Evolutionary conservation across 2,329 filamentous ascomycete species (phyloP).

Genomic region (Aureobasidium sp.): DNA sequence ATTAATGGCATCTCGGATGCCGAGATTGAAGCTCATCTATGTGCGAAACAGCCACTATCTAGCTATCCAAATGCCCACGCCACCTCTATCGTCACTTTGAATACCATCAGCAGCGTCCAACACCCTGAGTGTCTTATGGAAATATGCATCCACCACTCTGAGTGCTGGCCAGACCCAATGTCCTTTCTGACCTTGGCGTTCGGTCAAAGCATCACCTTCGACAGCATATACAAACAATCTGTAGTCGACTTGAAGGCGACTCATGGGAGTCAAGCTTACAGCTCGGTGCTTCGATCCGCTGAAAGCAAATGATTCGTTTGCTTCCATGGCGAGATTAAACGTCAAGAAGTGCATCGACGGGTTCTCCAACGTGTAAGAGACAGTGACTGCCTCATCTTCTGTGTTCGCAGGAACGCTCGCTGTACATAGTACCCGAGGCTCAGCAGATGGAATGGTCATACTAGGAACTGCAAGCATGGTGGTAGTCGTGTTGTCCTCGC

Average conservation of each 20-base stretch:
- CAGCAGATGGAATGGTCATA: slow-evolving; percentile 69
- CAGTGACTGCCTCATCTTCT: slow-evolving; percentile 13
- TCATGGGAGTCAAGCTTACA: slow-evolving; percentile 74
- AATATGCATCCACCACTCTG: slow-evolving; percentile 80
- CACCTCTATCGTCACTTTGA: slow-evolving; percentile 46
- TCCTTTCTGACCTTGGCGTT: slow-evolving; percentile 29
- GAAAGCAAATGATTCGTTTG: slow-evolving; percentile 86
- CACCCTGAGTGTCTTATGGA: slow-evolving; percentile 80
- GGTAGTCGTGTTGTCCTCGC: slow-evolving; percentile 33
- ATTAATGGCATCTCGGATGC: neutral
- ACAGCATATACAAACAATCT: slow-evolving; percentile 52
- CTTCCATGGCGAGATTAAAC: slow-evolving; percentile 87
- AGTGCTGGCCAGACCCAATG: slow-evolving; percentile 65
- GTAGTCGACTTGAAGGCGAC: slow-evolving; percentile 65
- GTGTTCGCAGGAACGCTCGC: slow-evolving; percentile 23
- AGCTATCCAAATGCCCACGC: slow-evolving; percentile 33
- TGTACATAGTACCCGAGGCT: slow-evolving; percentile 70
- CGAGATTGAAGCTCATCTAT: neutral
- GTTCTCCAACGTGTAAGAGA: slow-evolving; percentile 73
- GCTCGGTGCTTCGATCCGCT: slow-evolving; percentile 76
- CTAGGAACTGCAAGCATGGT: slow-evolving; percentile 69
- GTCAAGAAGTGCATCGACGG: slow-evolving; percentile 90
- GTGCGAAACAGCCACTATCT: neutral
- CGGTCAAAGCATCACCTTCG: slow-evolving; percentile 20
- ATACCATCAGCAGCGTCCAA: slow-evolving; percentile 71